Evolutionary conservation across 2,329 filamentous ascomycete genomes (phyloP).

Genomic region (Xylariales sp.): DNA sequence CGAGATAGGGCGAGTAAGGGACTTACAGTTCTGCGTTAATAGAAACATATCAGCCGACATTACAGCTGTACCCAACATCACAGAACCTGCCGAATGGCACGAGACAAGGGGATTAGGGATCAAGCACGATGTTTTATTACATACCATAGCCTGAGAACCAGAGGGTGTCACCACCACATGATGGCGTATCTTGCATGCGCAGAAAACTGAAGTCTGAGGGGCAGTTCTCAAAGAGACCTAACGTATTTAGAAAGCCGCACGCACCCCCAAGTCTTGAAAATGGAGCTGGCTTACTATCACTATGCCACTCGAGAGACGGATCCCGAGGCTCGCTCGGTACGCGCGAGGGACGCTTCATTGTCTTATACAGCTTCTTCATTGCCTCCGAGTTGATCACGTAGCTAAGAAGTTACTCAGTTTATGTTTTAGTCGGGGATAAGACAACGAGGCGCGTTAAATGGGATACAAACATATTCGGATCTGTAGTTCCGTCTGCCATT

Average conservation of each 20-base stretch:
- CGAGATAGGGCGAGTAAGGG: neutral
- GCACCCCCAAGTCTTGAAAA: too few species aligned
- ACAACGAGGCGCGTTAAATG: neutral
- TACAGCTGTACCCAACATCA: too few species aligned
- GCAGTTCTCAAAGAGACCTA: conserved; percentile 49
- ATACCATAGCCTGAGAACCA: conserved; percentile 55
- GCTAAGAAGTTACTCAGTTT: conserved; percentile 38
- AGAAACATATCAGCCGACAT: too few species aligned
- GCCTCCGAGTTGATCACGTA: conserved; percentile 54
- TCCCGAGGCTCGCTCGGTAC: conserved; percentile 48
- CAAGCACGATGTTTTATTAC: too few species aligned
- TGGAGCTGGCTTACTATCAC: conserved; percentile 46
- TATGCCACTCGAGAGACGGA: conserved; percentile 51
- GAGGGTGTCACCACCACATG: conserved; percentile 54
- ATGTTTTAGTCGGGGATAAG: neutral
- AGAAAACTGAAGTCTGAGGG: conserved; percentile 50
- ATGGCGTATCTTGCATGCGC: conserved; percentile 48
- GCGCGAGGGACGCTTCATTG: conserved; percentile 49
- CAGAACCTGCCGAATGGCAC: too few species aligned
- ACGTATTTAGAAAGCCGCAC: conserved; percentile 3
- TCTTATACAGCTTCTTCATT: conserved; percentile 52
- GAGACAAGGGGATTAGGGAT: too few species aligned
- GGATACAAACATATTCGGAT: conserved; percentile 51
- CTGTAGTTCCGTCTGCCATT: conserved; percentile 53
- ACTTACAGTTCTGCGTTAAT: conserved; percentile 45